Conservation (phyloP, 106 monocot genomes). For the Iris macrosiphon region DNA sequence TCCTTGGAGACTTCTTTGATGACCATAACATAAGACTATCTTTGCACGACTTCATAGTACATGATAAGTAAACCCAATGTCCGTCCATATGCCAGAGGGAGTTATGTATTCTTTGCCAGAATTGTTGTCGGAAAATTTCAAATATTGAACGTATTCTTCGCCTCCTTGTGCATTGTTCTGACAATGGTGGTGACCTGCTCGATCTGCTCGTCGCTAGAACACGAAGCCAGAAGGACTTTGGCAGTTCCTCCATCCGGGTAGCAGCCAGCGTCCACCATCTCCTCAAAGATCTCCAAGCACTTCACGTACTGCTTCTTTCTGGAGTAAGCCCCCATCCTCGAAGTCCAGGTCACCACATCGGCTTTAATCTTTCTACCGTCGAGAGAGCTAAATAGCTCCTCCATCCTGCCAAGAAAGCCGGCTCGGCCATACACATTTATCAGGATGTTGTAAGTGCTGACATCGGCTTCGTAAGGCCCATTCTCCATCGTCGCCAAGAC, state of each 20-base stretch:
- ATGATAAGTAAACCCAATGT: too few species aligned
- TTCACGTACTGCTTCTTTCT: constrained; percentile 63
- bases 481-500: constrained; percentile 48
- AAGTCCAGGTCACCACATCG: constrained; percentile 85
- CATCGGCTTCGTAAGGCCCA: constrained; percentile 34
- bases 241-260: constrained; percentile 88
- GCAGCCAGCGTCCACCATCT: constrained; percentile 82
- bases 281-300: constrained; percentile 82
- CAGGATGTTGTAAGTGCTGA: constrained; percentile 85
- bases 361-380: constrained; percentile 30
- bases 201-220: constrained; percentile 61
- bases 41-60: too few species aligned
- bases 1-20: too few species aligned
- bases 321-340: constrained; percentile 66
- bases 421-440: constrained; percentile 75
- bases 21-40: too few species aligned
- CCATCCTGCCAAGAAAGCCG: constrained; percentile 67
- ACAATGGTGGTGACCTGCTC: constrained; percentile 58
- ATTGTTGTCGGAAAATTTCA: too few species aligned
- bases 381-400: constrained; percentile 49
- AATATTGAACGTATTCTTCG: constrained; percentile 19
- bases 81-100: too few species aligned
- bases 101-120: too few species aligned
- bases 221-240: constrained; percentile 62
- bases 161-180: constrained; percentile 83